These are phyloP conservation scores for Globisporangium carolinianum DNA, from an alignment of 352 stramenopile species.

Conservation along the genomic window DNA sequence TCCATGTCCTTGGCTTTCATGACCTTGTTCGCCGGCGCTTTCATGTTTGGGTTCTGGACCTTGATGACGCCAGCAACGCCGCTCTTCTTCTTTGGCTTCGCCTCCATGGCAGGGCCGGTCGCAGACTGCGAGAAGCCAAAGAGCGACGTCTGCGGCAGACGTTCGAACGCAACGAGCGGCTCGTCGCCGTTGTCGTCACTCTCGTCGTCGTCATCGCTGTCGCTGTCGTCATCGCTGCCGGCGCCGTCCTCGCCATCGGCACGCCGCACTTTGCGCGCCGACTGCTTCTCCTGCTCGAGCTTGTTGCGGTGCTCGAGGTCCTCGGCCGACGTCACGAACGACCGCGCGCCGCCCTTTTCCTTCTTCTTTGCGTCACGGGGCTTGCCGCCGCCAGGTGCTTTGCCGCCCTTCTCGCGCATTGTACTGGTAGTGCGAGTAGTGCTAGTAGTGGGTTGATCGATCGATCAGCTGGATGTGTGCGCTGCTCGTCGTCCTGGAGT, in stretches of 20 bases:
- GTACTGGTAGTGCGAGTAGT: neutral
- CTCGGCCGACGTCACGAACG: conserved; percentile 80
- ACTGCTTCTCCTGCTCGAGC: conserved; percentile 65
- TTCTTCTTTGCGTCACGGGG: conserved; percentile 39
- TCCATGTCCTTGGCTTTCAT: conserved; percentile 87
- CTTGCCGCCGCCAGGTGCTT: conserved; percentile 36
- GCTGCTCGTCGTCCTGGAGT: too few relatives aligned
- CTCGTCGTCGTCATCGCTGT: conserved; percentile 39
- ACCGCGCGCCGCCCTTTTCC: conserved; percentile 67
- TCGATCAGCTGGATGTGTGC: too few relatives aligned
- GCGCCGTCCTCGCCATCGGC: conserved; percentile 20
- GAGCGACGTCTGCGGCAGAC: conserved; percentile 66
- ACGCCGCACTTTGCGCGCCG: conserved; percentile 63
- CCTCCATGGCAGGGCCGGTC: conserved; percentile 46
- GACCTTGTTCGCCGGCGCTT: conserved; percentile 63
- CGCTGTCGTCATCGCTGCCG: conserved; percentile 24
- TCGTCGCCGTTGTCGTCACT: conserved; percentile 34
- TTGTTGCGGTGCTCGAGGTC: conserved; percentile 73
- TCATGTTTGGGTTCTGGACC: conserved; percentile 79
- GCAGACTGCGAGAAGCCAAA: conserved; percentile 63
- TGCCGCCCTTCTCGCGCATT: conserved; percentile 64
- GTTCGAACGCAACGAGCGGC: conserved; percentile 59
- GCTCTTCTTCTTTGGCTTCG: conserved; percentile 64
- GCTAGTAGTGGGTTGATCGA: too few relatives aligned
- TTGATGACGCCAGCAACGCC: conserved; percentile 65